Evolutionary conservation across 331 rosid genomes (phyloP), one percentile per base, ranked within the genome.

Genomic region (Quercus tomentella): DNA sequence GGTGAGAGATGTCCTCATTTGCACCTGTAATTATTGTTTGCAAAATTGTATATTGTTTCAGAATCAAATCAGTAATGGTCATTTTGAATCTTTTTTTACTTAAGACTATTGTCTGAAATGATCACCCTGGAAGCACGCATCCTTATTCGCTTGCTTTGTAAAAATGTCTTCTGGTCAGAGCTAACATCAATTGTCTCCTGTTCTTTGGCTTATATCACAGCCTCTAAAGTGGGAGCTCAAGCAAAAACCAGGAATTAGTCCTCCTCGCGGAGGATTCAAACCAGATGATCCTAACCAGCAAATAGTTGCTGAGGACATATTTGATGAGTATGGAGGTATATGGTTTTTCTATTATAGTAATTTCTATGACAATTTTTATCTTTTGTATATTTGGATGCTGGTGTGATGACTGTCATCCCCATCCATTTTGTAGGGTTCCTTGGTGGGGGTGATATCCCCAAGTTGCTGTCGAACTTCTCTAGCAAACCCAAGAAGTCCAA

Each of bases 221-320:
- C 93, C 97, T 82, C 79, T 95, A 49, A 95, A 90, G 89, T 95
- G 99, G 99, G 99, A 95, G 80, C 95, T 95, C 76, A 95, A 95
- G 91, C 98, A 95, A 87, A 93, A 83, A 85, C 99, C 99, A 22
- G 99, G 99, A 84, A 91, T 93, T 49, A 95, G 99, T 82, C 99
- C 99, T 76, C 99, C 99, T 26, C 99, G 94, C 25, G 99, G 99
- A 90, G 99, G 99, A 55, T 95, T 95, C 80, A 88, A 81, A 58
- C 84, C 89, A 6, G 99, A 95, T 74, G 99, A 95, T 69, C 99
- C 98, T 73, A 95, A 95, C 85, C 99, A 95, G 83, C 99, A 95
- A 84, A 95, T 95, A 85, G 98, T 93, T 80, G 94, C 96, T 20
- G 98, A 92, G 82, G 97, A 92, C 76, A 93, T 95, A 87, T 95